Evolutionary conservation across 192 early-diverging fungal species (phyloP), one percentile per base, ranked within the genome.

Genomic region (Coemansia sp.): DNA sequence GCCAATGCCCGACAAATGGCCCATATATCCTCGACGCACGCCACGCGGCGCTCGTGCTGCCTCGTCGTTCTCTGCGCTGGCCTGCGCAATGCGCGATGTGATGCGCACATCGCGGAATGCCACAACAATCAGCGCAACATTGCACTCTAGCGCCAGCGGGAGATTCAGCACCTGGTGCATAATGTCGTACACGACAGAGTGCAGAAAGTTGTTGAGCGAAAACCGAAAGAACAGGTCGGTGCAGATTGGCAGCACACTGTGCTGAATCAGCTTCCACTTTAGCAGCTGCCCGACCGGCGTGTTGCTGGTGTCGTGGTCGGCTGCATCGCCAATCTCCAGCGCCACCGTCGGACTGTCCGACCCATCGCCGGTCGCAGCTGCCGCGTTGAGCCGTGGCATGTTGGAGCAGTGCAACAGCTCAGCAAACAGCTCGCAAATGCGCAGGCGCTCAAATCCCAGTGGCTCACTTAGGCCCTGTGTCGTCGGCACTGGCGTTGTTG

Each of bases 181-280:
- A 87, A 98, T 96, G 72, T 99, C 97, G 74, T 97, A 99, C 1
- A 97, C 93, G 26, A 99, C 96, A 22, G 93, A 94, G 71, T 99
- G 97, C 65, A 99, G 71, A 75, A 99, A 96, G 84, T 99, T 99
- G 82, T 99, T 99, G 90, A 96, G 97, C 37, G 90, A 88, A 67
- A 93, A 95, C 35, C 83, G 75, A 83, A 98, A 99, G 67, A 99
- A 98, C 55, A 99, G 75, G 65, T 92, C 87, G 67, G 87, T 69
- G 64, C 87, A 88, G 4, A 82, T 80, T 2, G 87, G 86, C 57
- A 93, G 64, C 22, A 90, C 87, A 26, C 69, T 68, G 72, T 87
- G 82, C 56, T 88, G 79, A 17, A 91, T 85, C 29, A 90, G 84
- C 57, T 87, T 84, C 62, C 80, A 77, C 63, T 91, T 91, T 52